These are phyloP conservation scores for Alternaria panax DNA, from an alignment of 2,329 filamentous ascomycete species.

Conservation along the genomic window DNA sequence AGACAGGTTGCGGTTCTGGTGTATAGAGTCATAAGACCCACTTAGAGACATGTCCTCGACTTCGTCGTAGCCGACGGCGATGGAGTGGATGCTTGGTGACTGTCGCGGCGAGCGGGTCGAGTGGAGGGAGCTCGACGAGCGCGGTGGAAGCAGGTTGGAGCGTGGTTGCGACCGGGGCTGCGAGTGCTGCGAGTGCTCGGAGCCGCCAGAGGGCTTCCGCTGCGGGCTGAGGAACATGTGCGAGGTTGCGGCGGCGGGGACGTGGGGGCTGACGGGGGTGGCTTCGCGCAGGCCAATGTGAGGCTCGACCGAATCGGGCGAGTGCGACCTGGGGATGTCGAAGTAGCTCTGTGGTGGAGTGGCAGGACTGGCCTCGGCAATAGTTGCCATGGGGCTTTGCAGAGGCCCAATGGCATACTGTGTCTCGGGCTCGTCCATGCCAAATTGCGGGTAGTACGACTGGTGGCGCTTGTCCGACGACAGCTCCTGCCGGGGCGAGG, in stretches of 20 bases:
- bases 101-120: conserved; percentile 41
- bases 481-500: conserved; percentile 39
- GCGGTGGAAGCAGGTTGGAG: conserved; percentile 49
- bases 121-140: conserved; percentile 49
- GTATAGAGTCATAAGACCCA: conserved; percentile 69
- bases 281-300: conserved; percentile 53
- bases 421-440: conserved; percentile 39
- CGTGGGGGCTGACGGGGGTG: conserved; percentile 51
- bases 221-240: conserved; percentile 47
- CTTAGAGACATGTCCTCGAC: conserved; percentile 70
- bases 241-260: conserved; percentile 36
- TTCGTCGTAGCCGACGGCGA: conserved; percentile 66
- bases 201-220: conserved; percentile 52
- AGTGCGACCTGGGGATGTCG: conserved; percentile 54
- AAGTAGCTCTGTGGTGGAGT: conserved; percentile 53
- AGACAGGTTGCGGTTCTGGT: conserved; percentile 75
- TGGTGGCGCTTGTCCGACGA: conserved; percentile 39
- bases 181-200: conserved; percentile 27
- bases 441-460: conserved; percentile 48
- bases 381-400: conserved; percentile 43
- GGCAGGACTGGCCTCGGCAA: conserved; percentile 43
- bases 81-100: conserved; percentile 57
- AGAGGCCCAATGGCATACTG: conserved; percentile 37
- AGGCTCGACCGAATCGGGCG: conserved; percentile 56
- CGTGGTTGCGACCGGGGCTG: conserved; percentile 33